phyloP scores from a whole-genome alignment of 805 yeast species.

The Ogataea kodamae region DNA sequence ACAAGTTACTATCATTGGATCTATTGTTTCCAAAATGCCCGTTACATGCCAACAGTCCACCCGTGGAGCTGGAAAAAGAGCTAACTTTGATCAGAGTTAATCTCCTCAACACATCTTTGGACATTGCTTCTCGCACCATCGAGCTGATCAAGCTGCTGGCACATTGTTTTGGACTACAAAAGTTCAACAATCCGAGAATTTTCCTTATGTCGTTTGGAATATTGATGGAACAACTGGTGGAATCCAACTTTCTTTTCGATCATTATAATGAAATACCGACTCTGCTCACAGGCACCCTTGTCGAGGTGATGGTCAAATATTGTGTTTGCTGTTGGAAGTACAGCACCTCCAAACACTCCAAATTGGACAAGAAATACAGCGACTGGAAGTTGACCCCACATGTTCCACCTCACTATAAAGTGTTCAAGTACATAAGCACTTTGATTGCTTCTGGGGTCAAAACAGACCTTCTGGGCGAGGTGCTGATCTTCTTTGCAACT shows the following conservation, averaged over 20 bases:
- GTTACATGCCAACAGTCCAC: conserved; percentile 2
- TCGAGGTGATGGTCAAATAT: conserved; percentile 42
- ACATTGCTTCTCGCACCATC: conserved; percentile 28
- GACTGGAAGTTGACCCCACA: conserved; percentile 33
- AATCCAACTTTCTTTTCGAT: conserved; percentile 35
- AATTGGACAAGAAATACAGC: conserved; percentile 24
- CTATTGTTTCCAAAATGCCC: conserved; percentile 19
- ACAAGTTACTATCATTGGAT: conserved; percentile 21
- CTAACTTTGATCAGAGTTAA: conserved; percentile 21
- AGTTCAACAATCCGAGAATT: conserved; percentile 35
- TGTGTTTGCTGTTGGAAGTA: conserved; percentile 46
- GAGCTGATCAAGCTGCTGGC: conserved; percentile 33
- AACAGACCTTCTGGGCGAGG: conserved; percentile 23
- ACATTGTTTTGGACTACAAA: conserved; percentile 31
- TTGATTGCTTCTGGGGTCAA: conserved; percentile 20
- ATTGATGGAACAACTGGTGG: conserved; percentile 39
- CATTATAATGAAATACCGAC: conserved; percentile 27
- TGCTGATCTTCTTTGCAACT: conserved; percentile 22
- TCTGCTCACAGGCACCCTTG: conserved; percentile 29
- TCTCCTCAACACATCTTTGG: conserved; percentile 18
- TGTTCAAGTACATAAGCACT: conserved; percentile 20
- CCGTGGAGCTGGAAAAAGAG: conserved; percentile 19
- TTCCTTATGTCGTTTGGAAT: conserved; percentile 38
- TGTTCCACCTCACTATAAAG: conserved; percentile 19
- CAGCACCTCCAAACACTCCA: conserved; percentile 17